Base-by-base conservation (phyloP, 352 stramenopile species). In the Saprolegnia diclina region DNA sequence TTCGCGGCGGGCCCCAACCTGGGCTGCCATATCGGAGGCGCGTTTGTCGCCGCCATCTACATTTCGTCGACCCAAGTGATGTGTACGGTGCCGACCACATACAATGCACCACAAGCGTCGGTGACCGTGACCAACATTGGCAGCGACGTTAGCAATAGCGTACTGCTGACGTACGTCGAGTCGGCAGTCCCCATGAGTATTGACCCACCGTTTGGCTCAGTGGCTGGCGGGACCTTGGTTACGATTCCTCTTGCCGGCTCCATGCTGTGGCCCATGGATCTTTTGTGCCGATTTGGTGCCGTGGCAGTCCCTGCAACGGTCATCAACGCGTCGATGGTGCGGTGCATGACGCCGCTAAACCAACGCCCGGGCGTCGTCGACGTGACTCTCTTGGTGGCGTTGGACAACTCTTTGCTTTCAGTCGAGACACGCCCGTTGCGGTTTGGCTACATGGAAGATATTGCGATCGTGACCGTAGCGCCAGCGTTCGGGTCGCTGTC, bases 261-360 rank as follows among this genome's bases (percentile, higher is more conserved):
- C 18, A 13, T 16, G 14, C 22, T 35, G 5, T 35, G 29, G 29
- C 29, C 42, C 44, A 40, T 38, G 3, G 52, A 14, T 45, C 18
- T 69, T 13, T 14, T 19, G 19, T 69, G 63, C 32, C 21, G 16
- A 26, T 69, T 69, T 62, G 63, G 63, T 9, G 21, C 9, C 13
- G 18, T 24, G 22, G 1, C 13, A n/a, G 21, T 22, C 5, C 63
- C 48, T 21, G 63, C 42, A 37, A 38, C 21, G 5, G 11, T 59
- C 10, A 45, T 69, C 5, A 61, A 45, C 24, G n/a, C 63, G 9
- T 38, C 48, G 5, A 32, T 18, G 7, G 46, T 69, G 10, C 21
- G 62, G 61, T 69, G 63, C 46, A 57, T 16, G n/a, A 26, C 63
- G 5, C 63, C 63, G 32, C 21, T 42, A 16, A 38, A 62, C 5